Evolutionary conservation across 192 early-diverging fungal genomes (phyloP).

Genomic region (Coemansia nantahalensis): DNA sequence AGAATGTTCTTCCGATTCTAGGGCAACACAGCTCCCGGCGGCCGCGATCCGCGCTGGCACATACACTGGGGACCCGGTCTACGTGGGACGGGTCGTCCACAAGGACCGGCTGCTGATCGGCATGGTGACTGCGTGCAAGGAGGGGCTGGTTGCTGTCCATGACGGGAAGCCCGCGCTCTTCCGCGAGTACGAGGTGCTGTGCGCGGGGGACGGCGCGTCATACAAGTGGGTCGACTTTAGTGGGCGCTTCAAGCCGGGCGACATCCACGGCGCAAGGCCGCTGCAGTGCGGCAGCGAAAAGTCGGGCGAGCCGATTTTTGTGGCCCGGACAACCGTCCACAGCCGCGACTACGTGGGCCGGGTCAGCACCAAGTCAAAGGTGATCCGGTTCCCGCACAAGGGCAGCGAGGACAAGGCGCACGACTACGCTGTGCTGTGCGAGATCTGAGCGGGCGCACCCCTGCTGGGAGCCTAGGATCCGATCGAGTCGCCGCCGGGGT

Average conservation of each 20-base stretch:
- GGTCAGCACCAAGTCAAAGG: slow-evolving; percentile 34
- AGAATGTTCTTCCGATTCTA: too few relatives aligned
- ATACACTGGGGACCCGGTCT: slow-evolving; percentile 20
- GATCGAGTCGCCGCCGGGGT: too few relatives aligned
- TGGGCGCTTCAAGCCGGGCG: slow-evolving; percentile 12
- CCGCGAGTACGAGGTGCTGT: slow-evolving; percentile 40
- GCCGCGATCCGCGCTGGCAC: slow-evolving; percentile 28
- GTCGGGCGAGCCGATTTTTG: slow-evolving; percentile 54
- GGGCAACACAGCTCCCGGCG: too few relatives aligned
- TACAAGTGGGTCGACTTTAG: slow-evolving; percentile 17
- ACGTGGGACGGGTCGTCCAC: slow-evolving; percentile 24
- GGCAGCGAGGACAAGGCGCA: slow-evolving; percentile 52
- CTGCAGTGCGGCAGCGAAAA: slow-evolving; percentile 52
- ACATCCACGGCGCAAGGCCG: slow-evolving; percentile 13
- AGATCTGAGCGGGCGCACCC: too few relatives aligned
- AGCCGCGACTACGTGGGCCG: slow-evolving; percentile 48
- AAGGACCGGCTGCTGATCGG: slow-evolving; percentile 38
- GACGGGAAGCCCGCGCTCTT: slow-evolving; percentile 33
- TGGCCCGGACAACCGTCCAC: slow-evolving; percentile 45
- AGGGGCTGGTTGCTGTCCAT: slow-evolving; percentile 24
- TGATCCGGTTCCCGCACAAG: slow-evolving; percentile 47
- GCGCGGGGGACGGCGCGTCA: slow-evolving; percentile 5
- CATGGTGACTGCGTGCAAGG: slow-evolving; percentile 32
- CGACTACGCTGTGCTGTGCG: slow-evolving; percentile 58
- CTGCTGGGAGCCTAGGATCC: too few relatives aligned